Conservation (phyloP, 169 alveolate genomes). For the Perkinsus chesapeaki region DNA sequence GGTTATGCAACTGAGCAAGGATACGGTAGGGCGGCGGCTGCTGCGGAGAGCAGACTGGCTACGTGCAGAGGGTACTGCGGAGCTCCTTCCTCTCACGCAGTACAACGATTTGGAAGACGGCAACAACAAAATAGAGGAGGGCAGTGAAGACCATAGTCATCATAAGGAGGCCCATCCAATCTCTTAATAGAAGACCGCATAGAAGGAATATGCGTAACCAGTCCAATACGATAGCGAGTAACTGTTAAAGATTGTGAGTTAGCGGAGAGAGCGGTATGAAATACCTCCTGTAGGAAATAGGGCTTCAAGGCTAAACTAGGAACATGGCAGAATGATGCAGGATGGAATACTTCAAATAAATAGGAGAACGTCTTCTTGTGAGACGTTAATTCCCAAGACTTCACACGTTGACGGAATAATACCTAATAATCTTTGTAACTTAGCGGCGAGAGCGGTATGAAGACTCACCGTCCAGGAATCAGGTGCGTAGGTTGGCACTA, state of each 20-base stretch:
- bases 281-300: not conserved
- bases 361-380: not conserved
- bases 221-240: not conserved
- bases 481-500: not conserved
- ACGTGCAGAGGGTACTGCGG: not conserved
- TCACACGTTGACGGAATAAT: not conserved
- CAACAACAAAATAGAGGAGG: not conserved
- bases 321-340: not conserved
- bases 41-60: not conserved
- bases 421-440: not conserved
- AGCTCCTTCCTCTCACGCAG: conserved; percentile 3
- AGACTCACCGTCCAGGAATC: not conserved
- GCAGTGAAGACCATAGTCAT: not conserved
- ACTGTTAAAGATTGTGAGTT: not conserved
- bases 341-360: not conserved
- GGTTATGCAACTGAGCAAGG: not conserved
- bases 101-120: not conserved
- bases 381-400: not conserved
- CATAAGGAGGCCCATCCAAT: not conserved
- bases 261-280: not conserved
- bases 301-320: not conserved
- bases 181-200: not conserved
- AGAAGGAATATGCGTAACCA: not conserved
- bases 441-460: not conserved
- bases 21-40: not conserved